A percentile compares a stretch with the other conserved stretches of the same genome.
Evolutionary conservation across 2,329 filamentous ascomycete genomes (phyloP).

Genomic region (Talaromyces sp.): DNA sequence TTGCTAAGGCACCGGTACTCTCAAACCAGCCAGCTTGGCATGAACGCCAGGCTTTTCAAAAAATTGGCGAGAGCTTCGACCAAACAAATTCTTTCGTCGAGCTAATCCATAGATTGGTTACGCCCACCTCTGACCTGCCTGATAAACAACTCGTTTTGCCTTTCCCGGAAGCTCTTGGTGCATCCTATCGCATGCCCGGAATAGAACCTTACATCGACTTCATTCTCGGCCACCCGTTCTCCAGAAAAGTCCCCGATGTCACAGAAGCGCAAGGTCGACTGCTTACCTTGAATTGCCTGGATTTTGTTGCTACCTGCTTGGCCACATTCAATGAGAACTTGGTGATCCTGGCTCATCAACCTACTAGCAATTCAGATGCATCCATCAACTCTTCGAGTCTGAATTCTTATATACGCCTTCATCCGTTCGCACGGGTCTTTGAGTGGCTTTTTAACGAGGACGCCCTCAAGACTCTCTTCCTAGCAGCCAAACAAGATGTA

Average conservation of each 20-base stretch:
- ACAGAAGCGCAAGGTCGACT: constrained; percentile 66
- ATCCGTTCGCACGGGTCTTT: constrained; percentile 92
- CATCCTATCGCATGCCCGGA: constrained; percentile 70
- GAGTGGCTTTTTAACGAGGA: constrained; percentile 97
- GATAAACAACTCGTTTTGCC: constrained; percentile 69
- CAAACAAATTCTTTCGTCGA: constrained; percentile 79
- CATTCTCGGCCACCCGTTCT: constrained; percentile 72
- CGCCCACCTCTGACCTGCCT: constrained; percentile 44
- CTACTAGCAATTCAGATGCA: constrained; percentile 67
- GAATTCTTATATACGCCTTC: constrained; percentile 72
- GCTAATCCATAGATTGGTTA: constrained; percentile 66
- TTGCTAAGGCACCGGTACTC: constrained; percentile 42
- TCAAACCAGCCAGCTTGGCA: constrained; percentile 36
- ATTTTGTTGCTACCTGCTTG: constrained; percentile 74
- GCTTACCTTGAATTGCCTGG: constrained; percentile 72
- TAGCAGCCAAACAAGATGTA: constrained; percentile 69
- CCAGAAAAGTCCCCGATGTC: constrained; percentile 58
- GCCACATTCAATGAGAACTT: constrained; percentile 90
- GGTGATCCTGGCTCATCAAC: constrained; percentile 75
- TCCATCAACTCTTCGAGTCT: constrained; percentile 70
- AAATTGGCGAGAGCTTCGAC: constrained; percentile 73
- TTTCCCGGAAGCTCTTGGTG: constrained; percentile 80
- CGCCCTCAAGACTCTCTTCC: constrained; percentile 72
- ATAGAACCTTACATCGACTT: constrained; percentile 94
- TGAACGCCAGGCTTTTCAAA: constrained; percentile 62